Evolutionary conservation across 2,329 filamentous ascomycete genomes (phyloP), one percentile per base, ranked within the genome.

Genomic region (Colletotrichum liaoningense): DNA sequence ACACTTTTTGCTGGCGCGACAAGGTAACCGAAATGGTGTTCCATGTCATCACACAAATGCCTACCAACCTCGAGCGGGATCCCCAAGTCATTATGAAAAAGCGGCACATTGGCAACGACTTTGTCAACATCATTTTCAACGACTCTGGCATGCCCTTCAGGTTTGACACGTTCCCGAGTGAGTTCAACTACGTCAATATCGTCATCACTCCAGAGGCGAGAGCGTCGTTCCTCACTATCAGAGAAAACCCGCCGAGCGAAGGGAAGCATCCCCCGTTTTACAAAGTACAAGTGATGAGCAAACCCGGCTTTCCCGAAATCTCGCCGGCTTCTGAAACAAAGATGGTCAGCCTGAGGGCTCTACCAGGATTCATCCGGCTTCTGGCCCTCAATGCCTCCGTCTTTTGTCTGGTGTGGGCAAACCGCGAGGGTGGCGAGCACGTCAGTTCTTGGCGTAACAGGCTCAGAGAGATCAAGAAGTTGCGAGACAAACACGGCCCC

Each of bases 81-180:
- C 90, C 93, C 11, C 88, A 91, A 74, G 95, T 93, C 79, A 92
- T 93, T 74, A 89, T 91, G 81, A 99, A 99, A 86, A 99, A 99
- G 83, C 89, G 92, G 3, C 97, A 98, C 79, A 97, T 98, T 74
- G 97, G 97, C 71, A 99, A 99, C 80, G 97, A 98, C 82, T 97
- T 94, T 81, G 97, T 99, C 80, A 98, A 98, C 80, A 97, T 99
- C 77, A 93, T 99, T 71, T 99, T 97, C 88, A 99, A 99, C 81
- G 95, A 97, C 79, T 98, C 95, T 2, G 96, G 97, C n/a, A 83
- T 92, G 60, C 93, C 94, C 0, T 98, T 98, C 85, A 89, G 90
- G 67, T 97, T 98, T 80, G 91, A 98, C 80, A 98, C 94, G 0
- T 97, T 99, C 78, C 95, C 95, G 0, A 97, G 95, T 0, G 93